A percentile compares a stretch with the other conserved stretches of the same genome.
Evolutionary conservation across 768 basidiomycete species (phyloP).

Genomic region (Cubamyces sp.): DNA sequence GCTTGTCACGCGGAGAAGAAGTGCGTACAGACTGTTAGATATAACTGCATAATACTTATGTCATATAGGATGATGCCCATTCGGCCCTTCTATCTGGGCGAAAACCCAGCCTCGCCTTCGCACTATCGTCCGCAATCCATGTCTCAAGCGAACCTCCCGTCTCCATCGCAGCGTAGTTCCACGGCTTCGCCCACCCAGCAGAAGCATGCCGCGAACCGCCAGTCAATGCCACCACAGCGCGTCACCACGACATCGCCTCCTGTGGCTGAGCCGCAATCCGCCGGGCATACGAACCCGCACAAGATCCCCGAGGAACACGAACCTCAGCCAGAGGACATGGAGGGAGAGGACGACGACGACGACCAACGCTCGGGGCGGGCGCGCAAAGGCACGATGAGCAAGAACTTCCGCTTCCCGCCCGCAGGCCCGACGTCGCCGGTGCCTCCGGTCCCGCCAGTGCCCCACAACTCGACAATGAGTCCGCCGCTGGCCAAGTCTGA

Average conservation of each 20-base stretch:
- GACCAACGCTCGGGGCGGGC: constrained; percentile 26
- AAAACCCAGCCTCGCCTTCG: constrained; percentile 52
- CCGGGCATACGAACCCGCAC: constrained; percentile 29
- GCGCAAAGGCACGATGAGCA: constrained; percentile 76
- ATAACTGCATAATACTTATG: background rate
- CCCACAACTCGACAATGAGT: constrained; percentile 6
- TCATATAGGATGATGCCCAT: constrained; percentile 84
- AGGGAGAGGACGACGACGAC: constrained; percentile 33
- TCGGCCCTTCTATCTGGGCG: constrained; percentile 78
- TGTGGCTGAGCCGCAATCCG: constrained; percentile 39
- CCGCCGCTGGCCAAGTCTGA: constrained; percentile 7
- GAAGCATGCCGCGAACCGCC: constrained; percentile 50
- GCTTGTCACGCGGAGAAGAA: constrained; percentile 86
- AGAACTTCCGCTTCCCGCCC: constrained; percentile 35
- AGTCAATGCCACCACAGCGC: constrained; percentile 69
- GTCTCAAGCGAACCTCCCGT: constrained; percentile 65
- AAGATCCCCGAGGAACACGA: constrained; percentile 52
- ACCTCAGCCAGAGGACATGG: constrained; percentile 44
- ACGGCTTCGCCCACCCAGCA: constrained; percentile 38
- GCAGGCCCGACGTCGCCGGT: constrained; percentile 36
- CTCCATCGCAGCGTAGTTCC: constrained; percentile 42
- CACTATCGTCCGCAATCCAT: constrained; percentile 71
- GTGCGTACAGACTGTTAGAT: constrained; percentile 44
- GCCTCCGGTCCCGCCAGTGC: constrained; percentile 35
- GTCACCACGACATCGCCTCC: constrained; percentile 47